Evolutionary conservation across 1,284 basidiomycete species (phyloP), one percentile per base, ranked within the genome.

Genomic region (Lentinula novae-zelandiae): DNA sequence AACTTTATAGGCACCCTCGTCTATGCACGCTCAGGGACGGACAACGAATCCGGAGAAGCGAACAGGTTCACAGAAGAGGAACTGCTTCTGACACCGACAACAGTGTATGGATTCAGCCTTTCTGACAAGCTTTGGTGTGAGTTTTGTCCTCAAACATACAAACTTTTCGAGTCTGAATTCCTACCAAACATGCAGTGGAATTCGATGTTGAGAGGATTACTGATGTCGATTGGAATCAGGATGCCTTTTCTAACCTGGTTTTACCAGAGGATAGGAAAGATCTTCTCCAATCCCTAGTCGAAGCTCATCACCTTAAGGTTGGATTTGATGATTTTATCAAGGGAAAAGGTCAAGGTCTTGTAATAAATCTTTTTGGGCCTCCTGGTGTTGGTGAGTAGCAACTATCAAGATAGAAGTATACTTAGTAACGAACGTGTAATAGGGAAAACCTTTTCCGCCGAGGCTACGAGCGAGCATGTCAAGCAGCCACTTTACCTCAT

Each of bases 241-340:
- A 84, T 51, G 82, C 84, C 0, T 86, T 85, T 70, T 68, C 72
- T 5, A 82, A 82, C 64, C 79, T 87, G 39, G 83, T 86, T 8
- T 78, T 86, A 34, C 80, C 82, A 0, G 65, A 70, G 0, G 77
- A 75, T 44, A 76, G 79, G 51, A 86, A 85, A 72, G 70, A 75
- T 12, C 77, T 86, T 6, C 73, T 86, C 9, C 79, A 78, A 46
- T 83, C 83, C 0, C 78, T 86, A 4, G 80, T 86, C 13, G 82
- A 85, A 63, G 79, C 82, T 2, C 84, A 86, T 66, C 79, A 79
- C 67, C 71, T 72, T 10, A 78, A 80, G 61, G 66, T 80, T 6
- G 78, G 78, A 15, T 83, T 85, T 66, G 84, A 86, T 63, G 84
- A 86, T 66, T 85, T 86, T 65, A 81, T 86, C 63, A 78, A 81